Base-by-base conservation (phyloP, 495 filamentous ascomycete genomes). In the Neurospora hispaniola region DNA sequence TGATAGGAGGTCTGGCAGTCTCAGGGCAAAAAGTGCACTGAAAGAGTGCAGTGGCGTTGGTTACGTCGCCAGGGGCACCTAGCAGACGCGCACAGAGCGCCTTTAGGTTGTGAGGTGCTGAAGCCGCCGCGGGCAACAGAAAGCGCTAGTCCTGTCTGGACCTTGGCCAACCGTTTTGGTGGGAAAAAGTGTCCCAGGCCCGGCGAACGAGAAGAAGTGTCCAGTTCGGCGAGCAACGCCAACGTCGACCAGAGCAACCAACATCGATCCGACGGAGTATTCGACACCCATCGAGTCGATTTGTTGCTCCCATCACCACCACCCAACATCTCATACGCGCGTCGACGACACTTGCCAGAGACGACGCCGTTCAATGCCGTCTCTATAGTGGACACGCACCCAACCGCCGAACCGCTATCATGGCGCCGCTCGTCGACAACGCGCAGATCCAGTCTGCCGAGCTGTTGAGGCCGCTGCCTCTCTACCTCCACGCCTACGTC, bases 381-480 rank as follows among this genome's bases (percentile, higher is more conserved):
- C 43, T 71, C n/a, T 27, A 66, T 35, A 42, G 35, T 20, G 20
- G 31, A n/a, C 27, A 39, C 42, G 31, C 43, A 31, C 35, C 14
- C 12, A 27, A 46, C 69, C 39, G 54, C 20, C 48, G 43, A 69
- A 66, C 54, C 27, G 54, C 54, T 66, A 66, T 66, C 73, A 79
- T 79, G 78, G 76, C 89, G 85, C 90, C 91, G 79, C 92, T 99
- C 81, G 93, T 97, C 74, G 92, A 96, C 81, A 93, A 94, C 78
- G 82, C 90, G 78, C 93, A 97, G 86, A 97, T 99, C 81, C 87
- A 91, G 83, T 87, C 89, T 77, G 91, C 96, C 72, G 92, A 93
- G 73, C 87, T 99, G 71, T 92, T 98, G 79, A 93, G 92, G 79
- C 95, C 96, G 73, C 88, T 97, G 70, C 92, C 96, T 54, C 79